Percentiles rank a stretch among this genome's conserved stretches.
These are phyloP conservation scores for Collybiopsis luxurians DNA, from an alignment of 768 basidiomycete genomes.

Conservation along the genomic window DNA sequence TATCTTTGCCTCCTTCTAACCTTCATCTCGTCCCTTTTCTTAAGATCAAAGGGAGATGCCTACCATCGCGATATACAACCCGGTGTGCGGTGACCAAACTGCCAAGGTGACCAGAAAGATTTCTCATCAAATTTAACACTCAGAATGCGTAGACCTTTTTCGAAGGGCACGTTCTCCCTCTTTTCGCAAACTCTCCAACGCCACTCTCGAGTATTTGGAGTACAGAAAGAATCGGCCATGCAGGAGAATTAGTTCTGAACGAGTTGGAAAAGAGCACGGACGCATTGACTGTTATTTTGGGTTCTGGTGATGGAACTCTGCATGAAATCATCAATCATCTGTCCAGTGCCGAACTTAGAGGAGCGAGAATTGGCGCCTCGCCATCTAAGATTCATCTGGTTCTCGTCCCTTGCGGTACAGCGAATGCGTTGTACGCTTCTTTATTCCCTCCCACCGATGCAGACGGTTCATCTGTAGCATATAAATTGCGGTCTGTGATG, in stretches of 20 bases:
- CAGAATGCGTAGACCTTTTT: slow-evolving; percentile 40
- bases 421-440: slow-evolving; percentile 85
- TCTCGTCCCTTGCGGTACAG: slow-evolving; percentile 76
- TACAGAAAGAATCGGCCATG: slow-evolving; percentile 56
- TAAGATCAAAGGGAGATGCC: neutral
- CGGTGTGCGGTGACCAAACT: slow-evolving; percentile 60
- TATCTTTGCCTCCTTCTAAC: too few relatives aligned
- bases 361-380: slow-evolving; percentile 13
- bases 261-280: slow-evolving; percentile 31
- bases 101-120: slow-evolving; percentile 34
- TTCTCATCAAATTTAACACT: neutral
- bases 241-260: slow-evolving; percentile 43
- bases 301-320: slow-evolving; percentile 90
- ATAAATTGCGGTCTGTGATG: slow-evolving; percentile 55
- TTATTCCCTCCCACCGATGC: slow-evolving; percentile 54
- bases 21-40: too few relatives aligned
- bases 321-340: slow-evolving; percentile 82
- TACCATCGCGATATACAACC: slow-evolving; percentile 67
- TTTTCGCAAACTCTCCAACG: slow-evolving; percentile 43
- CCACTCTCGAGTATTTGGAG: slow-evolving; percentile 37
- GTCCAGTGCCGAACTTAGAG: slow-evolving; percentile 22
- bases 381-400: slow-evolving; percentile 38
- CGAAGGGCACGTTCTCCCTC: slow-evolving; percentile 58
- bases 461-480: slow-evolving; percentile 23
- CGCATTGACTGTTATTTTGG: slow-evolving; percentile 47